These are phyloP conservation scores for Eucalyptus shirleyi DNA, from an alignment of 345 rosid genomes.

Conservation along the genomic window DNA sequence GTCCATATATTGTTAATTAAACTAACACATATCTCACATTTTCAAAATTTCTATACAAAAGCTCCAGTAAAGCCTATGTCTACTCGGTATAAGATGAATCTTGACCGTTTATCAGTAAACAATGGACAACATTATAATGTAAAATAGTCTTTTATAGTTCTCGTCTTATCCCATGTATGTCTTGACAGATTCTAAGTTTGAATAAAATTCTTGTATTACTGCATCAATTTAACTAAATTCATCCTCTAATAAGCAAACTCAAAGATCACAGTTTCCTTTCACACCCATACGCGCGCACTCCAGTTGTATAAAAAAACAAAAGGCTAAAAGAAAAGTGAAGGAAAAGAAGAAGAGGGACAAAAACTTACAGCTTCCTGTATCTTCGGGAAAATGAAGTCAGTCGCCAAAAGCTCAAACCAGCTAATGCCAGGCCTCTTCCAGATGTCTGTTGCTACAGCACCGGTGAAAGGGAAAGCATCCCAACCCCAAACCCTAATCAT, in stretches of 20 bases:
- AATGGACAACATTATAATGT: neutral
- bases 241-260: neutral
- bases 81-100: neutral
- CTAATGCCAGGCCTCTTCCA: neutral
- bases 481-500: conserved; percentile 10
- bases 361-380: neutral
- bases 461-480: conserved; percentile 7
- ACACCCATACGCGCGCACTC: neutral
- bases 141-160: neutral
- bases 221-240: neutral
- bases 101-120: neutral
- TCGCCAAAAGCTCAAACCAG: neutral
- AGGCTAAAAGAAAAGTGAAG: neutral
- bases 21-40: neutral
- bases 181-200: neutral
- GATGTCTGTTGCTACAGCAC: neutral
- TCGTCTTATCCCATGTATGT: neutral
- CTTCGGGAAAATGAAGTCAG: neutral
- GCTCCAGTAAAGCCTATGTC: neutral
- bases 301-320: neutral
- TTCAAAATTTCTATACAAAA: neutral
- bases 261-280: neutral
- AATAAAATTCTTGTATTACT: neutral
- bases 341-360: neutral
- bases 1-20: too few species aligned